Evolutionary conservation across 441 rosid genomes (phyloP), one percentile per base, ranked within the genome.

Genomic region (Biscutella laevigata): DNA sequence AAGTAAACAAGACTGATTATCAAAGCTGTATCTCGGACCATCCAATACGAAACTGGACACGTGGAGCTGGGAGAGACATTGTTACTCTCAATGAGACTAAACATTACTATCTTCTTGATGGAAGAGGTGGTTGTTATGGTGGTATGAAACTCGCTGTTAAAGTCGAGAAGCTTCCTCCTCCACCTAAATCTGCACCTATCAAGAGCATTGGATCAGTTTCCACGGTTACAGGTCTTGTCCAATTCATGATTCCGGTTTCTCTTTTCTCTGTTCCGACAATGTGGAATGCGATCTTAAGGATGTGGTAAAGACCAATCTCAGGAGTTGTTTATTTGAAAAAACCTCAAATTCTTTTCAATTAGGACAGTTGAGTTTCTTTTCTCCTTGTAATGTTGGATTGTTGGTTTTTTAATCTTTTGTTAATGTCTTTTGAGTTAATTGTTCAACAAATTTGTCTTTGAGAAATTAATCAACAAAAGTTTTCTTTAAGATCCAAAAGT

Each of bases 1-100:
- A 87, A 71, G 98, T 91, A 61, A 91, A 83, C 84, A 67, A 84
- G 64, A 85, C 91, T 0, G 77, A 78, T 38, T 91, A 85, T 4
- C 81, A 77, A 75, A 30, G 28, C 0, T 91, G 98, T 74, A 84
- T 70, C 50, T 41, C 86, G 4, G 94, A 84, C 42, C 82, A 84
- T 50, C 82, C 82, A 6, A 71, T 83, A 36, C 66, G 67, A 11
- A 90, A 84, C 63, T 90, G 83, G 86, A 87, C 95, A 11, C 74
- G 44, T 4, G 95, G 98, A 60, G 48, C 71, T 11, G 96, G 98
- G 21, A 81, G 98, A 57, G 98, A 90, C 48, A 73, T 84, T 22
- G 90, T 85, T 53, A 86, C 90, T 1, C 80, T 91, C 40, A 87
- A 85, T 10, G 80, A 61, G 59, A 85, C 91, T 7, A 77, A 82